phyloP scores from a whole-genome alignment of 352 stramenopile genomes.

The Globisporangium acanthophoron region DNA sequence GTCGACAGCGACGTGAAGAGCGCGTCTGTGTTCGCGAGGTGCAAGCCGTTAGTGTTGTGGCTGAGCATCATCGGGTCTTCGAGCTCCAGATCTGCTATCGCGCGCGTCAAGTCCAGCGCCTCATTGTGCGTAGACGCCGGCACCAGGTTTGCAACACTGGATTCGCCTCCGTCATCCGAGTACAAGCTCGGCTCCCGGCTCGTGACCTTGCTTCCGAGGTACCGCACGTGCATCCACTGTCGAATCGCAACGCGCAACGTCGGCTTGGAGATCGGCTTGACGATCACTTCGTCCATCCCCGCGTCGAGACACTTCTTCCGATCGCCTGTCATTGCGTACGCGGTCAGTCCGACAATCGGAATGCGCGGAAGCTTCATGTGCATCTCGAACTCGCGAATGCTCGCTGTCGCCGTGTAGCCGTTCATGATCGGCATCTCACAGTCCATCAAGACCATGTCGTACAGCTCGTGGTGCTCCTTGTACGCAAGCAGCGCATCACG shows the following conservation, averaged over 20 bases:
- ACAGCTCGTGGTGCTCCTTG: constrained; percentile 66
- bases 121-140: constrained; percentile 71
- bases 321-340: constrained; percentile 82
- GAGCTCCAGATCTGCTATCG: constrained; percentile 80
- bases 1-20: constrained; percentile 45
- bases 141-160: constrained; percentile 43
- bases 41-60: constrained; percentile 23
- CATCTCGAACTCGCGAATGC: constrained; percentile 65
- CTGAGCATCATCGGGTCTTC: constrained; percentile 86
- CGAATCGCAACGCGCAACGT: constrained; percentile 58
- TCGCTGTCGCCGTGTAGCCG: constrained; percentile 66
- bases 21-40: constrained; percentile 37
- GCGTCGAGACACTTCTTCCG: constrained; percentile 77
- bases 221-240: constrained; percentile 78
- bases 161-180: constrained; percentile 26
- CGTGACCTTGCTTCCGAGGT: constrained; percentile 39
- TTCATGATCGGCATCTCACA: constrained; percentile 89
- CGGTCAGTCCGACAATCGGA: constrained; percentile 78
- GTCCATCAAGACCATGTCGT: constrained; percentile 82
- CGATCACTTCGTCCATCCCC: constrained; percentile 86
- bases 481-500: constrained; percentile 66
- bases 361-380: constrained; percentile 65
- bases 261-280: constrained; percentile 78
- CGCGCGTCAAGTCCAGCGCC: constrained; percentile 65
- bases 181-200: constrained; percentile 29